These are phyloP conservation scores for Colletotrichum salicis DNA, from an alignment of 2,329 filamentous ascomycete species.

Conservation along the genomic window DNA sequence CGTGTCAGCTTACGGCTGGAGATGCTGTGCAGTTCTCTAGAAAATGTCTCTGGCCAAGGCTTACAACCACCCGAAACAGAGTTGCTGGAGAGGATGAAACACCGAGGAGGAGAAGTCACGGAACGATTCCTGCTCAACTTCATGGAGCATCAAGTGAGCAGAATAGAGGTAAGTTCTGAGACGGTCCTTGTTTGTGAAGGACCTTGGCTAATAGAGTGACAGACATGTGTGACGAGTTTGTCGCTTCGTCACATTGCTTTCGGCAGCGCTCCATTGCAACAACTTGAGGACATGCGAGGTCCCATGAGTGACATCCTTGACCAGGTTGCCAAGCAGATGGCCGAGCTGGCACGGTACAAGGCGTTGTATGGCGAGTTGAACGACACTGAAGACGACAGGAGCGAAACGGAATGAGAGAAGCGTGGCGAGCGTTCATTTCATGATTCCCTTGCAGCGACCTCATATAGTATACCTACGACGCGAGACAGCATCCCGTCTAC, in stretches of 20 bases:
- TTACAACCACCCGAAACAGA: constrained; percentile 85
- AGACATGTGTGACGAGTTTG: constrained; percentile 86
- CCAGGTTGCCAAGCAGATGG: constrained; percentile 69
- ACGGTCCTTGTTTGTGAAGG: too few relatives aligned
- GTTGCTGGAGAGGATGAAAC: constrained; percentile 75
- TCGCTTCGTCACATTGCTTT: constrained; percentile 81
- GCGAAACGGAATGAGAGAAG: constrained; percentile 46
- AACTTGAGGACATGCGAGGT: constrained; percentile 77
- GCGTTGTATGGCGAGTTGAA: constrained; percentile 60
- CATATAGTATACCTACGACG: constrained; percentile 35
- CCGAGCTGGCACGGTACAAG: constrained; percentile 72
- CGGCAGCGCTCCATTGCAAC: constrained; percentile 70
- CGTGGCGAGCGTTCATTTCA: constrained; percentile 28
- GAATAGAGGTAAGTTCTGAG: constrained; percentile 82
- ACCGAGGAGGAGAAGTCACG: constrained; percentile 83
- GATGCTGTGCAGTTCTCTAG: constrained; percentile 91
- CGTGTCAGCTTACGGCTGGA: constrained; percentile 88
- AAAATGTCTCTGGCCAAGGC: constrained; percentile 70
- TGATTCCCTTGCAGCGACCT: constrained; percentile 32
- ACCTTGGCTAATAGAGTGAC: constrained; percentile 39
- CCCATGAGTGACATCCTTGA: constrained; percentile 80
- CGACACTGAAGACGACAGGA: constrained; percentile 43
- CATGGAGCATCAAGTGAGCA: constrained; percentile 92
- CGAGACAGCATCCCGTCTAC: constrained; percentile 30
- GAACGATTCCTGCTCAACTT: constrained; percentile 90